phyloP scores from a whole-genome alignment of 345 rosid genomes.

The Aethionema arabicum region DNA sequence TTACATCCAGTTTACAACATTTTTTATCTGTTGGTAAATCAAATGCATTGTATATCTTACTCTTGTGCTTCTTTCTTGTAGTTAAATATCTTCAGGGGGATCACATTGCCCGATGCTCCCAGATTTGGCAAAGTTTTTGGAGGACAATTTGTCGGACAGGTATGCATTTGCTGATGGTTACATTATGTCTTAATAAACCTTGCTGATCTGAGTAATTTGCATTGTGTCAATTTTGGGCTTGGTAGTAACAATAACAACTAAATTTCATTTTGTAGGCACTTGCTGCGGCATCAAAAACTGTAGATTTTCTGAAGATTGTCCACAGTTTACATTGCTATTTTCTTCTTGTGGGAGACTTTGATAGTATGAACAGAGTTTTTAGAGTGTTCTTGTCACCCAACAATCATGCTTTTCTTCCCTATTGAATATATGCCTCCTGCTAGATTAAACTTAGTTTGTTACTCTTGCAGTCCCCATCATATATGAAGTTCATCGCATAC shows the following conservation, averaged over 20 bases:
- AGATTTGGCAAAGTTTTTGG: constrained; percentile 92
- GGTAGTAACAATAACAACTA: constrained; percentile 1
- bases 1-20: constrained; percentile 5
- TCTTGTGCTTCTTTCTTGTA: constrained; percentile 38
- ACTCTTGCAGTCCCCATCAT: constrained; percentile 73
- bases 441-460: constrained; percentile 6
- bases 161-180: constrained; percentile 22
- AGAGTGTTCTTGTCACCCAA: constrained; percentile 19
- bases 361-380: constrained; percentile 50
- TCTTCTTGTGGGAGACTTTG: constrained; percentile 83
- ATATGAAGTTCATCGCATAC: constrained; percentile 75
- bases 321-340: constrained; percentile 92
- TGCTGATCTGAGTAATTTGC: constrained; percentile 1
- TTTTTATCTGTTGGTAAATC: not conserved
- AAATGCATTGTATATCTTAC: constrained; percentile 10
- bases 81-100: constrained; percentile 84
- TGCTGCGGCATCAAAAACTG: constrained; percentile 97
- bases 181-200: constrained; percentile 4
- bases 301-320: constrained; percentile 82
- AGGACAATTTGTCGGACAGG: constrained; percentile 96
- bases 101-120: constrained; percentile 88
- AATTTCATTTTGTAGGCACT: constrained; percentile 61
- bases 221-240: constrained; percentile 5
- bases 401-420: constrained; percentile 13
- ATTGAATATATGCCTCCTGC: constrained; percentile 14